Percentiles rank a stretch among this genome's conserved stretches.
phyloP scores from a whole-genome alignment of 192 early-diverging fungal species.

The Entophlyctis helioformis region DNA sequence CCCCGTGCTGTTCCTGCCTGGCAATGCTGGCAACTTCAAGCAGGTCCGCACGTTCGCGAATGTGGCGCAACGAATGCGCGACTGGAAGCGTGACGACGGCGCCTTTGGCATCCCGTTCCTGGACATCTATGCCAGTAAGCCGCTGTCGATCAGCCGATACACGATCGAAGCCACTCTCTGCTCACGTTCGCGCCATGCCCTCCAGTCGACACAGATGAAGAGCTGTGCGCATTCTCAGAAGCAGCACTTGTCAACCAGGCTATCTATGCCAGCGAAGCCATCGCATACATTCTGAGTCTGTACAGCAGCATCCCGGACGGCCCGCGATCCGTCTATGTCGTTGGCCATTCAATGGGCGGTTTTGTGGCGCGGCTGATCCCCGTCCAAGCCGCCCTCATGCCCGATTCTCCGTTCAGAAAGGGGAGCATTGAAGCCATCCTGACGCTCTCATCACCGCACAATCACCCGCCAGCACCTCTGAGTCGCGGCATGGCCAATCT shows the following conservation, averaged over 20 bases:
- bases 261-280: conserved; percentile 32
- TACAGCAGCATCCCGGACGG: conserved; percentile 6
- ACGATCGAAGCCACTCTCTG: conserved; percentile 8
- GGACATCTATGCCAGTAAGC: conserved; percentile 5
- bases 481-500: conserved; percentile 40
- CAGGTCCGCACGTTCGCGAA: conserved; percentile 79
- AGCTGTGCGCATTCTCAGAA: conserved; percentile 81
- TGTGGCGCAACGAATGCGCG: conserved; percentile 39
- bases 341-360: conserved; percentile 95
- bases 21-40: conserved; percentile 85
- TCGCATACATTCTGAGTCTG: conserved; percentile 21
- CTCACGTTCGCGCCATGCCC: too few relatives aligned
- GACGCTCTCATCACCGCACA: conserved; percentile 82
- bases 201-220: conserved; percentile 74
- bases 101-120: neutral
- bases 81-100: neutral
- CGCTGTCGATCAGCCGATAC: neutral
- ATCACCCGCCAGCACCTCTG: conserved; percentile 65
- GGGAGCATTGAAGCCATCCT: conserved; percentile 78
- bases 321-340: conserved; percentile 63
- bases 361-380: conserved; percentile 78
- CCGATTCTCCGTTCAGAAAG: too few relatives aligned
- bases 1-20: conserved; percentile 89
- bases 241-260: conserved; percentile 79
- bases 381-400: conserved; percentile 53